Percentiles rank a stretch among this genome's conserved stretches.
Evolutionary conservation across 2,329 filamentous ascomycete genomes (phyloP).

Genomic region (Zopfia rhizophila): DNA sequence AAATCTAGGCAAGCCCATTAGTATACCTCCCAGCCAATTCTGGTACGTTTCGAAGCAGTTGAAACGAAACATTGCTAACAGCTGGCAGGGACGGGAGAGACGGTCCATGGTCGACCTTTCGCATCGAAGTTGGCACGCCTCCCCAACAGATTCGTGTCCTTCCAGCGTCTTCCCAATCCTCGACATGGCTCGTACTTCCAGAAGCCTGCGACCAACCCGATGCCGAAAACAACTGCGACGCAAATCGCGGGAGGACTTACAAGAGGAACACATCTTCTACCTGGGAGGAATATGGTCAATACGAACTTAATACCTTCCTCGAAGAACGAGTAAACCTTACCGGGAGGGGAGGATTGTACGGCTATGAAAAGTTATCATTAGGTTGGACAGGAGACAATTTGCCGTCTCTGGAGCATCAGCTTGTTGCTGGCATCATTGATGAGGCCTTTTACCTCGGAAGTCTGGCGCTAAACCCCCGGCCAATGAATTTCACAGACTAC

Average conservation of each 20-base stretch:
- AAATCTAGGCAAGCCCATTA: conserved; percentile 28
- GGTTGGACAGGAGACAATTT: conserved; percentile 36
- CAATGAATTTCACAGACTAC: conserved; percentile 52
- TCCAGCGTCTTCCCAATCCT: conserved; percentile 45
- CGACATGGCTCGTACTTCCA: conserved; percentile 46
- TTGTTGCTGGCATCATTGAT: conserved; percentile 49
- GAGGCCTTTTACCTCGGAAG: conserved; percentile 51
- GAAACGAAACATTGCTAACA: conserved; percentile 1
- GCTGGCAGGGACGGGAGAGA: conserved; percentile 41
- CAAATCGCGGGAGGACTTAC: conserved; percentile 42
- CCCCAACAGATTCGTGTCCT: conserved; percentile 42
- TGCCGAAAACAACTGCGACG: conserved; percentile 38
- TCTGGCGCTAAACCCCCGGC: conserved; percentile 49
- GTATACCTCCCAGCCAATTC: conserved; percentile 34
- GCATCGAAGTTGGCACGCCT: conserved; percentile 40
- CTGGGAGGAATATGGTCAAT: conserved; percentile 46
- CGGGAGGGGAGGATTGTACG: conserved; percentile 47
- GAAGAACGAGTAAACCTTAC: conserved; percentile 40
- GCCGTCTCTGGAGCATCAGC: conserved; percentile 42
- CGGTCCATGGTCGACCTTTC: conserved; percentile 46
- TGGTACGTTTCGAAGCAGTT: conserved; percentile 24
- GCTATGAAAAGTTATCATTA: conserved; percentile 47
- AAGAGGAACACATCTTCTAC: conserved; percentile 43
- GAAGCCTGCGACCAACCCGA: conserved; percentile 43
- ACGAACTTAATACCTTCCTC: conserved; percentile 38